Percentiles rank a stretch among this genome's conserved stretches.
Evolutionary conservation across 2,329 filamentous ascomycete genomes (phyloP).

Genomic region (Fusarium staphyleae): DNA sequence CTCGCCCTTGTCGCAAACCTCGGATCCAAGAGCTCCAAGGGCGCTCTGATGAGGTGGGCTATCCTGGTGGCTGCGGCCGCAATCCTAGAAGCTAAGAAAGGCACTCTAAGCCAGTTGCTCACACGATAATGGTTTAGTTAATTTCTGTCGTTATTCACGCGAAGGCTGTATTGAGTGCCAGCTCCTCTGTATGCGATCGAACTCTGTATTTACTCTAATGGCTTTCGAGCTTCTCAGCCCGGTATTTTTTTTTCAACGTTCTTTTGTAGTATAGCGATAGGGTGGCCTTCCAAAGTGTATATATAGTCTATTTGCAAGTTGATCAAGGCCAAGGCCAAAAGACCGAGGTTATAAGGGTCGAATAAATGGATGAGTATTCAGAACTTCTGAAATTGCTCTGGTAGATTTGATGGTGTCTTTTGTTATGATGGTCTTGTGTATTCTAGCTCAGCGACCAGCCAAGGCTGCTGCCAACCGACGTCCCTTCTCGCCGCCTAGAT

Average conservation of each 20-base stretch:
- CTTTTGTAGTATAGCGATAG: slow-evolving; percentile 2
- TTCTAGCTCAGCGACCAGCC: slow-evolving; percentile 35
- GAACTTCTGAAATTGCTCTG: neutral
- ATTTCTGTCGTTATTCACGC: neutral
- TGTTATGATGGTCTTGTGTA: slow-evolving; percentile 3
- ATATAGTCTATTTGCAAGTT: neutral
- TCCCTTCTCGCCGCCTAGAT: slow-evolving; percentile 65
- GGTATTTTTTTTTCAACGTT: slow-evolving; percentile 1
- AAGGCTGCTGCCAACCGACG: slow-evolving; percentile 56
- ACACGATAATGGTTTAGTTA: slow-evolving; percentile 29
- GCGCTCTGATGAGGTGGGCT: slow-evolving; percentile 60
- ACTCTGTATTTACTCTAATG: neutral
- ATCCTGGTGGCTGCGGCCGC: slow-evolving; percentile 51
- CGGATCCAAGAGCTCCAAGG: slow-evolving; percentile 57
- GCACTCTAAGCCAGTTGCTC: slow-evolving; percentile 44
- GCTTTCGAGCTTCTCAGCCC: neutral
- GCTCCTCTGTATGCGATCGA: neutral
- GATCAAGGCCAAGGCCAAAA: no score
- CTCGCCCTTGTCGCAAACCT: slow-evolving; percentile 57
- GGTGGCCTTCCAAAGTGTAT: neutral
- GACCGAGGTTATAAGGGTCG: neutral
- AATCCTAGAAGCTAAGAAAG: slow-evolving; percentile 47
- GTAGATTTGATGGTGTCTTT: slow-evolving; percentile 32
- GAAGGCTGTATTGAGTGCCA: neutral
- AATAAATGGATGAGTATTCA: neutral